A percentile compares a stretch with the other conserved stretches of the same genome.
Evolutionary conservation across 805 yeast species (phyloP).

Genomic region (Schizosaccharomyces cryophilus): DNA sequence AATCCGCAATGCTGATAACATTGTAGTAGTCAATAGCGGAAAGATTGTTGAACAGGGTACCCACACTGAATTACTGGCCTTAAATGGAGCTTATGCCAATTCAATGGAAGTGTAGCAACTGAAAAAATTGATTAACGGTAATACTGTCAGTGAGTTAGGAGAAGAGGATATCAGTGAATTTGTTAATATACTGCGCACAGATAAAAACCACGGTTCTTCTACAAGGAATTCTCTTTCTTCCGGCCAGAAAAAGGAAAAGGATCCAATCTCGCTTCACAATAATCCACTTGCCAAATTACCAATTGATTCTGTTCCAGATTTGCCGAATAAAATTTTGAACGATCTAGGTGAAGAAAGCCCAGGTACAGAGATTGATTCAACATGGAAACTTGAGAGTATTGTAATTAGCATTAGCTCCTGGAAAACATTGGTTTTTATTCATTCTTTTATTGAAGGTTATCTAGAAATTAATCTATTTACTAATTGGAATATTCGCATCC

Average conservation of each 20-base stretch:
- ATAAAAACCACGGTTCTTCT: too few species aligned
- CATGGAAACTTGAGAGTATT: neutral
- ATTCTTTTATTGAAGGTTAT: neutral
- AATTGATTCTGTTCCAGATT: too few species aligned
- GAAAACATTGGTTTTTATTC: neutral
- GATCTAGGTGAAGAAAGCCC: too few species aligned
- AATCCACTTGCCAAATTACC: too few species aligned
- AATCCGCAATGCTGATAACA: slow-evolving; percentile 23
- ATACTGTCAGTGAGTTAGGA: slow-evolving; percentile 6
- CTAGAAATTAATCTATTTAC: slow-evolving; percentile 6
- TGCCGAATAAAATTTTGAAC: too few species aligned
- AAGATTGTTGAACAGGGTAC: slow-evolving; percentile 21
- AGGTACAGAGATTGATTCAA: neutral
- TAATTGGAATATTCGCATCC: slow-evolving; percentile 6
- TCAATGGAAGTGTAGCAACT: slow-evolving; percentile 13
- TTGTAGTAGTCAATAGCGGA: slow-evolving; percentile 21
- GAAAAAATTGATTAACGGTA: slow-evolving; percentile 4
- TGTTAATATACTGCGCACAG: too few species aligned
- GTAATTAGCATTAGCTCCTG: neutral
- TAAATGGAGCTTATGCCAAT: slow-evolving; percentile 9
- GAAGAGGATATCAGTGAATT: neutral
- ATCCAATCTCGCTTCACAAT: too few species aligned
- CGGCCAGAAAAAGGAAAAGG: too few species aligned
- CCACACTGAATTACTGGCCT: slow-evolving; percentile 13
- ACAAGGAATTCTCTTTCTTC: too few species aligned